A percentile compares a stretch with the other conserved stretches of the same genome.
Conservation (phyloP, 2,329 filamentous ascomycete species). For the Chrysoporthe cubensis region DNA sequence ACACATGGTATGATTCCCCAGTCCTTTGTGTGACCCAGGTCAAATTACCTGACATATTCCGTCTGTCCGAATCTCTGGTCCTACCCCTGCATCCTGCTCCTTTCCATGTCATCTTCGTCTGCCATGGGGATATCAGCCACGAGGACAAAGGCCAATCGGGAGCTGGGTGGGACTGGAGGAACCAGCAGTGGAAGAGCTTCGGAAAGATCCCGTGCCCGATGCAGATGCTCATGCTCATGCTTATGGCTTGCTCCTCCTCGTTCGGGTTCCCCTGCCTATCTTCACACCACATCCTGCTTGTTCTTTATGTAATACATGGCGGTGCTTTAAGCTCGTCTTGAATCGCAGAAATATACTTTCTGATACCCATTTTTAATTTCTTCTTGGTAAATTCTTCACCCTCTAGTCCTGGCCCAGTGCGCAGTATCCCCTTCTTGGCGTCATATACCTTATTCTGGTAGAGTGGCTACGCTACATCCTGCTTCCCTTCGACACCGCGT, state of each 20-base stretch:
- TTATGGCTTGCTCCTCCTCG: neutral
- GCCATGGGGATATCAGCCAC: neutral
- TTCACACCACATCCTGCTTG: neutral
- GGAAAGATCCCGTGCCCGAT: neutral
- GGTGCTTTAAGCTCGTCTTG: neutral
- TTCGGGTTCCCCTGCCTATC: neutral
- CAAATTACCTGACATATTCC: neutral
- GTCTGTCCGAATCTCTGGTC: neutral
- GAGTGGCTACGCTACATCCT: neutral
- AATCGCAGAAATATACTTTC: neutral
- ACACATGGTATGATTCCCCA: conserved; percentile 6
- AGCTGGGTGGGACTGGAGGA: too few relatives aligned
- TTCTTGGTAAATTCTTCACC: neutral
- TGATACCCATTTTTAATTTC: neutral
- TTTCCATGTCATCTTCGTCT: neutral
- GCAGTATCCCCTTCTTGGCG: neutral
- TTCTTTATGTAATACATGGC: neutral
- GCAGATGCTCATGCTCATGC: neutral
- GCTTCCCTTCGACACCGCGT: neutral
- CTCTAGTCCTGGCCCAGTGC: neutral
- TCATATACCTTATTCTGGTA: neutral
- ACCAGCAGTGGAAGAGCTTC: neutral
- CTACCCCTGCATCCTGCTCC: neutral
- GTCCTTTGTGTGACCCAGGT: conserved; percentile 4
- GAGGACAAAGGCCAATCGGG: too few relatives aligned